A percentile compares a stretch with the other conserved stretches of the same genome.
Evolutionary conservation across 139 green algal species (phyloP).

Genomic region (Closterium sp.): DNA sequence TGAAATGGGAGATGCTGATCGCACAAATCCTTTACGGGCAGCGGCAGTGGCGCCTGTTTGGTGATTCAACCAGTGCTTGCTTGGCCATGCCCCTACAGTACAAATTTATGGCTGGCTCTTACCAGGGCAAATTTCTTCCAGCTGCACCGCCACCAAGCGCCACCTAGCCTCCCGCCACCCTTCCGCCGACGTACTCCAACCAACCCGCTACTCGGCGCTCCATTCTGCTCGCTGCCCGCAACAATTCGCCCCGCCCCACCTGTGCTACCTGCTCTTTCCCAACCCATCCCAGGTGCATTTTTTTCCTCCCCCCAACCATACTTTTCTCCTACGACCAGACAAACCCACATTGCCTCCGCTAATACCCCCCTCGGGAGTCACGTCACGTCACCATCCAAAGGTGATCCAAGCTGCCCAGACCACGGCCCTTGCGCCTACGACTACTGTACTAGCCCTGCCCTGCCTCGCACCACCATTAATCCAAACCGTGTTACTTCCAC

Average conservation of each 20-base stretch:
- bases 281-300: background rate
- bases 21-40: background rate
- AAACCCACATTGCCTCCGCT: background rate
- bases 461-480: background rate
- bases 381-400: background rate
- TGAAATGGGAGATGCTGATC: background rate
- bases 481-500: background rate
- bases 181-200: background rate
- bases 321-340: background rate
- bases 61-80: too few species aligned
- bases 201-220: background rate
- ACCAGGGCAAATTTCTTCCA: background rate
- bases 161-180: background rate
- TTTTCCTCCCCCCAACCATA: background rate
- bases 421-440: background rate
- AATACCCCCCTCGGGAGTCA: too few species aligned
- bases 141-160: background rate
- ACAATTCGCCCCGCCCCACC: background rate
- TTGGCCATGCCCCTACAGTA: too few species aligned
- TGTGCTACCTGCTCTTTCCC: background rate
- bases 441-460: background rate
- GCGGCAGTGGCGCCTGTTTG: background rate
- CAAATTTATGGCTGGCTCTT: background rate
- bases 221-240: too few species aligned
- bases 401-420: too few species aligned